Evolutionary conservation across 805 yeast genomes (phyloP), one percentile per base, ranked within the genome.

Genomic region (Yarrowia sp.): DNA sequence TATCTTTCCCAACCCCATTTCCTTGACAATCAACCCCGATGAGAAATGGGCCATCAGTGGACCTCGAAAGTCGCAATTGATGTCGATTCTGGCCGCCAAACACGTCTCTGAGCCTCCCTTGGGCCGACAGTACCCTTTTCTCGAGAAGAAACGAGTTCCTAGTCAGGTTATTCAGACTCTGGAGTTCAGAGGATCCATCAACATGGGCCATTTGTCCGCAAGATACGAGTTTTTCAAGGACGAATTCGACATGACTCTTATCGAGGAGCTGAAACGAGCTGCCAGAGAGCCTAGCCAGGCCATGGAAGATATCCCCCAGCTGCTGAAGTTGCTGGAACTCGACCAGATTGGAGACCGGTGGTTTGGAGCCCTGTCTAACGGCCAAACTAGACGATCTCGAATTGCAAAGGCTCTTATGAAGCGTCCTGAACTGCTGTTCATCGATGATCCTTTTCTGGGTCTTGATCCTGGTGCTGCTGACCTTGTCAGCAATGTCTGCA

Each of bases 391-490:
- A 72, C 81, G 99, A 63, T 97, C 98, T 0, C 82, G 97, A 70
- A 79, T 95, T 34, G 98, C 97, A 0, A 83, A 85, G 69, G 86
- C 92, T 0, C 73, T 95, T 50, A 82, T 91, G 67, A 80, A 81
- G 53, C 79, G 84, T 40, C 97, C 98, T 0, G 79, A 81, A 52
- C 71, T 92, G 38, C 78, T 92, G 66, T 75, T 94, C 5, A 82
- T 94, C 19, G 98, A 95, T 76, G 98, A 95, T 73, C 97, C 97
- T 10, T 94, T 92, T 73, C 76, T 95, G 47, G 99, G 98, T 0
- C 80, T 94, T 17, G 99, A 94, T 73, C 95, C 97, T 0, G 74
- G 76, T 0, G 93, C 96, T 13, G 80, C 91, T 0, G 69, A 76
- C 0, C 77, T 83, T 9, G 91, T 94, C 19, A 85, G 91, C 17